Evolutionary conservation across 192 early-diverging fungal genomes (phyloP), one percentile per base, ranked within the genome.

Genomic region (Linnemannia schmuckeri): DNA sequence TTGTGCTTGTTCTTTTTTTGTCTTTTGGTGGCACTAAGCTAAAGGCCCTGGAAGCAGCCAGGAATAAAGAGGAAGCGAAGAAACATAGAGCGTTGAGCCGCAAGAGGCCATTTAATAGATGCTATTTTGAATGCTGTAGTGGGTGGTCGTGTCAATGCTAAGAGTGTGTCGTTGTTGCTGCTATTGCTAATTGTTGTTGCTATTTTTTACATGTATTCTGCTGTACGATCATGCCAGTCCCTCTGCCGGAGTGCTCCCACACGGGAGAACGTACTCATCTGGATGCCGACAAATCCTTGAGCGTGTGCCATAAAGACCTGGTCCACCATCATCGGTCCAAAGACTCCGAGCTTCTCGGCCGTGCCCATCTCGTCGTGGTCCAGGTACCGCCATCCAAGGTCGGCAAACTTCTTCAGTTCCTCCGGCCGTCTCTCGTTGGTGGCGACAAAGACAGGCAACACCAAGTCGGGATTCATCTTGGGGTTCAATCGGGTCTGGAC

Each of bases 241-340:
- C 71, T 30, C 41, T 81, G 85, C 1, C 85, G 70, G 15, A 87
- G 66, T 7, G 80, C 85, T 22, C 85, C 85, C n/a, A 87, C 85
- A 42, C 85, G 68, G 17, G 85, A 87, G 46, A 87, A 87, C 2
- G 85, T 87, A 52, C 85, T 87, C 85, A 87, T 87, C 41, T 81
- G 75, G 68, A 86, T 80, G 24, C 83, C 83, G 12, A 85, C 83
- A 24, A 86, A n/a, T 12, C 54, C 85, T 63, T 81, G 79, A 4
- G 84, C 79, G 61, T 87, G 84, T 17, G 79, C 79, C 84, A 87
- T 87, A n/a, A 87, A 71, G 9, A 87, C 72, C n/a, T 87, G 85
- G 52, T 87, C 85, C 0, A 81, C 76, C 72, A 87, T 78, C 85
- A 87, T 87, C 0, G 85, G 85, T 7, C 76, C 79, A 70, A 87